Conservation (phyloP, 2,329 filamentous ascomycete genomes). For the Venturia asperata region DNA sequence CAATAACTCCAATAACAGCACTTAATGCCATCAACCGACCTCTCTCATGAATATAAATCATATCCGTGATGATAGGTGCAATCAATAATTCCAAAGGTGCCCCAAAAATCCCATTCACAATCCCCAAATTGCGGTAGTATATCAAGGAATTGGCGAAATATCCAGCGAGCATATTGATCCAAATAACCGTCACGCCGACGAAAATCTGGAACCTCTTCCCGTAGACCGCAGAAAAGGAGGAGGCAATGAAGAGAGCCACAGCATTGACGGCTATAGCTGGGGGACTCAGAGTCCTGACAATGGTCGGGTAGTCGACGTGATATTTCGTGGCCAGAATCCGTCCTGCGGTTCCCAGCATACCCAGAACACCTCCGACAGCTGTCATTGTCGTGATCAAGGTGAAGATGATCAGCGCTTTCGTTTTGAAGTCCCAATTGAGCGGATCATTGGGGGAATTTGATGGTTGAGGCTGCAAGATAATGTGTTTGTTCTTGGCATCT, state of each 20-base stretch:
- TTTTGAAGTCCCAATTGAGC: conserved; percentile 31
- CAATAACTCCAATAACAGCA: conserved; percentile 15
- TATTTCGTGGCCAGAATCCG: conserved; percentile 16
- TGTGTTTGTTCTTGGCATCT: conserved; percentile 22
- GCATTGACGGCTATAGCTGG: conserved; percentile 12
- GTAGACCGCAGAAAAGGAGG: conserved; percentile 23
- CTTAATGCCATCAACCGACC: conserved; percentile 18
- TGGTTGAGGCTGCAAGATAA: conserved; percentile 23
- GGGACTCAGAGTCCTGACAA: conserved; percentile 7
- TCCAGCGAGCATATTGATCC: conserved; percentile 36
- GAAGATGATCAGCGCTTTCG: conserved; percentile 21
- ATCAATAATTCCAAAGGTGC: conserved; percentile 23
- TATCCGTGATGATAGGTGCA: conserved; percentile 22
- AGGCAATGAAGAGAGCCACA: conserved; percentile 17
- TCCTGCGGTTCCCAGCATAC: conserved; percentile 16
- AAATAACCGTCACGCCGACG: conserved; percentile 31
- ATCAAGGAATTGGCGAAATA: conserved; percentile 29
- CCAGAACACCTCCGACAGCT: conserved; percentile 11
- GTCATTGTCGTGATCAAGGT: conserved; percentile 35
- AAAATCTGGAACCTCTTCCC: conserved; percentile 35
- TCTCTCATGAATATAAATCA: conserved; percentile 23
- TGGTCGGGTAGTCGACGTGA: conserved; percentile 12
- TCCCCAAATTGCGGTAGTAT: conserved; percentile 29
- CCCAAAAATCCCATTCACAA: conserved; percentile 29
- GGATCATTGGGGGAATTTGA: conserved; percentile 22